Evolutionary conservation across 1,284 basidiomycete species (phyloP).

Genomic region (Malassezia obtusa): DNA sequence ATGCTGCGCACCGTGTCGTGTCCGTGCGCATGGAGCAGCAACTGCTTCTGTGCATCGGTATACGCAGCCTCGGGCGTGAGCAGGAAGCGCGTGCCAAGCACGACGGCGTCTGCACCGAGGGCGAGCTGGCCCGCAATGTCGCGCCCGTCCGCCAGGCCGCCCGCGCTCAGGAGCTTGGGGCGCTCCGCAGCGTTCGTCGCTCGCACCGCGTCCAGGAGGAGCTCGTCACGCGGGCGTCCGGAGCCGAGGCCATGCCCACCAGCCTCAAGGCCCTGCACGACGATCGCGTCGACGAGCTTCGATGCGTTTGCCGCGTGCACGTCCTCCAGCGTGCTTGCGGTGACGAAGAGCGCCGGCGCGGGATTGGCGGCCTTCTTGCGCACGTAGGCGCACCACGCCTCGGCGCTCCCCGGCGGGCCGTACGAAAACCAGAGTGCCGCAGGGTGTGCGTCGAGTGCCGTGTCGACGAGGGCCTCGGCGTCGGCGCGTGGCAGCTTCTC

Average conservation of each 20-base stretch:
- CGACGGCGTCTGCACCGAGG: slow-evolving; percentile 37
- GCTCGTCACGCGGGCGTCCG: slow-evolving; percentile 28
- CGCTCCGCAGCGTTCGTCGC: slow-evolving; percentile 13
- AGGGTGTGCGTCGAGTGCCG: slow-evolving; percentile 23
- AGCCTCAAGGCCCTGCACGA: slow-evolving; percentile 33
- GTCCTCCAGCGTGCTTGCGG: slow-evolving; percentile 22
- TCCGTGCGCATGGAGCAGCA: slow-evolving; percentile 21
- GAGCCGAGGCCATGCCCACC: slow-evolving; percentile 40
- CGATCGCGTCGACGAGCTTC: slow-evolving; percentile 30
- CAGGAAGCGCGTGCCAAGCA: slow-evolving; percentile 41
- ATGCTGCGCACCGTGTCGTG: slow-evolving; percentile 31
- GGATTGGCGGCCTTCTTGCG: slow-evolving; percentile 21
- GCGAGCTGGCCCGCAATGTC: slow-evolving; percentile 29
- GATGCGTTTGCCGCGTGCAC: slow-evolving; percentile 24
- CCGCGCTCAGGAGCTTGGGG: slow-evolving; percentile 27
- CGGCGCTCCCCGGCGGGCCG: slow-evolving; percentile 27
- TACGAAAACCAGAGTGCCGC: slow-evolving; percentile 40
- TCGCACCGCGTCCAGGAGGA: slow-evolving; percentile 19
- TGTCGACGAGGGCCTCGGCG: slow-evolving; percentile 27
- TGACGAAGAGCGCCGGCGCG: slow-evolving; percentile 22
- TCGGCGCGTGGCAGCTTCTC: slow-evolving; percentile 11
- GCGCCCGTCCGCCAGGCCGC: slow-evolving; percentile 31
- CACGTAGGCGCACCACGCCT: slow-evolving; percentile 23
- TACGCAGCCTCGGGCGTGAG: slow-evolving; percentile 39
- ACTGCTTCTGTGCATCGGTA: slow-evolving; percentile 31